phyloP scores from a whole-genome alignment of 306 rosid genomes.

The Quercus rubra region DNA sequence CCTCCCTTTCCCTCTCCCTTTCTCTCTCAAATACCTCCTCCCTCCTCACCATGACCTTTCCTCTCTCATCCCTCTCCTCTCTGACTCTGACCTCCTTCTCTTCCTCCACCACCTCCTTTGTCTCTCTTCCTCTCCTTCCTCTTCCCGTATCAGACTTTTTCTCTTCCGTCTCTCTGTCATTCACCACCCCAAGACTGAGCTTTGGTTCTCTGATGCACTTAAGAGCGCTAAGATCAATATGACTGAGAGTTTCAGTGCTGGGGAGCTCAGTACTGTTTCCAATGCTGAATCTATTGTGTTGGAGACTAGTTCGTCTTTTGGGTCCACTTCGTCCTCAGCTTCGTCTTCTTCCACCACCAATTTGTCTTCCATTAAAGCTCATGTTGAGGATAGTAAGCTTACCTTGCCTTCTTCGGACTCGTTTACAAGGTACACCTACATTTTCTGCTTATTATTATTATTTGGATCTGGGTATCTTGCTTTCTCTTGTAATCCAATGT shows the following conservation, averaged over 20 bases:
- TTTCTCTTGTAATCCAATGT: not conserved
- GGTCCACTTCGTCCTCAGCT: slow-evolving; percentile 55
- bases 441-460: not conserved
- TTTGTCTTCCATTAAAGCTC: slow-evolving; percentile 31
- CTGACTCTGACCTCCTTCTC: slow-evolving; percentile 40
- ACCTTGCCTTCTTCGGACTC: slow-evolving; percentile 19
- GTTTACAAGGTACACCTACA: slow-evolving; percentile 26
- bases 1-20: slow-evolving; percentile 16
- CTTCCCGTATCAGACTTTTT: slow-evolving; percentile 49
- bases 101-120: slow-evolving; percentile 41
- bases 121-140: slow-evolving; percentile 7
- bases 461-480: not conserved
- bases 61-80: slow-evolving; percentile 45
- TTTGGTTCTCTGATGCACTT: slow-evolving; percentile 61
- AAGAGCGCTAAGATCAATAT: slow-evolving; percentile 33
- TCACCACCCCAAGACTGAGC: slow-evolving; percentile 52
- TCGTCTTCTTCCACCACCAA: slow-evolving; percentile 25
- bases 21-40: slow-evolving; percentile 55
- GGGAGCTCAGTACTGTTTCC: slow-evolving; percentile 2
- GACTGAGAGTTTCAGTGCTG: not conserved
- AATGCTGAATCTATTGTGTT: slow-evolving; percentile 42
- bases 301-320: slow-evolving; percentile 57
- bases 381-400: slow-evolving; percentile 20
- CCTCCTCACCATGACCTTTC: slow-evolving; percentile 49
- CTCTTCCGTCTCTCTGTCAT: slow-evolving; percentile 32